Conservation (phyloP, 148 eudicot species). For the Agrostemma githago region DNA sequence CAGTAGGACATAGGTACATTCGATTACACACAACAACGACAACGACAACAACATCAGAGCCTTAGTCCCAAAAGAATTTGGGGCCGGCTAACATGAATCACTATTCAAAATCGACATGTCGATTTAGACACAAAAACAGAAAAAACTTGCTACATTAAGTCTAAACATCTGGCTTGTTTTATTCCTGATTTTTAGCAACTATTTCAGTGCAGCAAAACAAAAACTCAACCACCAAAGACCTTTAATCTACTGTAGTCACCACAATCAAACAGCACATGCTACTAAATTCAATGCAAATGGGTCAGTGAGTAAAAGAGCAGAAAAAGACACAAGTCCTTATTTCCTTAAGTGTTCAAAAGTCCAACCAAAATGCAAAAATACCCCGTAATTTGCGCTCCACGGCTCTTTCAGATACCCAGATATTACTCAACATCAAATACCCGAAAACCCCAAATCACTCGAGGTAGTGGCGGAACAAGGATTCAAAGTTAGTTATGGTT, state of each 20-base stretch:
- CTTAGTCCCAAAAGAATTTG: too few relatives aligned
- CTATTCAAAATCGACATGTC: too few relatives aligned
- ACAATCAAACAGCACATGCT: constrained; percentile 3
- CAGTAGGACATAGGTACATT: too few relatives aligned
- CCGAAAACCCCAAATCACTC: background rate
- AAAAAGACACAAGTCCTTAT: background rate
- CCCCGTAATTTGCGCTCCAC: background rate
- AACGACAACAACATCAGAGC: too few relatives aligned
- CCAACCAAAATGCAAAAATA: background rate
- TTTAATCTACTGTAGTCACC: constrained; percentile 3
- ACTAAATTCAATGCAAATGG: constrained; percentile 5
- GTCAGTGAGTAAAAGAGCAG: background rate
- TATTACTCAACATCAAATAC: background rate
- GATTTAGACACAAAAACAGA: background rate
- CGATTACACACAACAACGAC: too few relatives aligned
- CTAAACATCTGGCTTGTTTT: background rate
- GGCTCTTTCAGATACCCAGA: background rate
- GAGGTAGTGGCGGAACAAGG: background rate
- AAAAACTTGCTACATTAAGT: background rate
- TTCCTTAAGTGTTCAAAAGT: background rate
- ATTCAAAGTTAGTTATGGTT: background rate
- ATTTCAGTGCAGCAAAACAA: constrained; percentile 7
- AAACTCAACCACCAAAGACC: constrained; percentile 10
- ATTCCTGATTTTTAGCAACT: constrained; percentile 10
- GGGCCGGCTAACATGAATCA: too few relatives aligned